Base-by-base conservation (phyloP, 768 basidiomycete species). In the Amanita pallidorosea region DNA sequence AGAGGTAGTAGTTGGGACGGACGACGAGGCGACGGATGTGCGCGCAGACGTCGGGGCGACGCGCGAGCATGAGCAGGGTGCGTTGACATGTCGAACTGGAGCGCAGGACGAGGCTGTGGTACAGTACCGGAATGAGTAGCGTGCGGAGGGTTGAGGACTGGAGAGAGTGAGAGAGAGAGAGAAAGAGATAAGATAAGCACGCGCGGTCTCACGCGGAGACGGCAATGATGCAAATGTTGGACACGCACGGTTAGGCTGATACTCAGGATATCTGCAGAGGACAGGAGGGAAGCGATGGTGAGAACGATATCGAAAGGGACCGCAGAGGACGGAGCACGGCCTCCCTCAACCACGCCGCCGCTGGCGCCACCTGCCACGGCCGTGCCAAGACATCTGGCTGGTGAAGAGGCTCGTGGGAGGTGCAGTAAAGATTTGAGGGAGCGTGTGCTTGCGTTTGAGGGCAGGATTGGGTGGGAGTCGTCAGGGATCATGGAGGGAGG, bases 1-100 rank as follows among this genome's bases (percentile, higher is more conserved):
- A 64, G 27, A 75, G 68, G 58, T 76, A 76, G 58, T 75, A 77
- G 54, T 76, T 75, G 1, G 76, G 75, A 9, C 74, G 66, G 13
- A 76, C 63, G 12, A 69, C 68, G 27, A 77, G 65, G 48, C 71
- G 73, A 15, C 63, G 64, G 47, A 77, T 62, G 59, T 67, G 60
- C 2, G 55, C 50, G 52, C 70, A 72, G 31, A 75, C 60, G 17
- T 72, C 65, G 12, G 65, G 66, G 13, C 62, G 61, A 3, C 45
- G 18, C 5, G 47, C 45, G 35, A 77, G 60, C 66, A 75, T 69
- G 3, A 54, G 49, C 27, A 77, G 62, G 1, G 68, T 66, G 1
- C 58, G 47, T 36, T 55, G 59, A 53, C 73, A 75, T 54, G 68
- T 63, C 18, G 59, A 57, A 52, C 68, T 71, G 5, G 74, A 75